A percentile compares a stretch with the other conserved stretches of the same genome.
Conservation (phyloP, 805 yeast genomes). For the Ogataea dorogensis region DNA sequence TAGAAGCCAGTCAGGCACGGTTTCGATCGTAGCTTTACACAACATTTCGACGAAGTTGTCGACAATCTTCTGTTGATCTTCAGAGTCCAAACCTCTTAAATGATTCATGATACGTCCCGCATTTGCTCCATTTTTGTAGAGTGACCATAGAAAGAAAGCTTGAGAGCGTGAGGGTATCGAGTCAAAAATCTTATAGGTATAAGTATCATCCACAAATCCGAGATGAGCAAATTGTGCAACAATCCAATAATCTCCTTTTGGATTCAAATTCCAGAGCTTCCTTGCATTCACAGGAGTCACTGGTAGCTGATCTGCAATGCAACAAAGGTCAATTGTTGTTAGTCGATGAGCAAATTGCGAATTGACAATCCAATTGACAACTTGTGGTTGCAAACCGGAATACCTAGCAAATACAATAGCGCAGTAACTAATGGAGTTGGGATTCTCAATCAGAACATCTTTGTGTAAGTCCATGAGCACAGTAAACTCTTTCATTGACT, state of each 20-base stretch:
- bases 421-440: slow-evolving; percentile 1
- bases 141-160: neutral
- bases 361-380: neutral
- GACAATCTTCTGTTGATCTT: too few species aligned
- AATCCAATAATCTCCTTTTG: slow-evolving; percentile 1
- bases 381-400: neutral
- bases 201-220: neutral
- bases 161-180: neutral
- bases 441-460: neutral
- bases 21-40: too few species aligned
- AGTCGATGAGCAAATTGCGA: neutral
- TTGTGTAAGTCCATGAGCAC: neutral
- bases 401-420: neutral
- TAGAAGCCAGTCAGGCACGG: too few species aligned
- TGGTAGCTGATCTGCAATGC: slow-evolving; percentile 1
- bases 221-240: slow-evolving; percentile 3
- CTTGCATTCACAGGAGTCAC: neutral
- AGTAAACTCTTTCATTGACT: neutral
- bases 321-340: slow-evolving; percentile 3
- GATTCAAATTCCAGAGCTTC: neutral
- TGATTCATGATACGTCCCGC: too few species aligned
- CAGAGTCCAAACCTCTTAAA: too few species aligned
- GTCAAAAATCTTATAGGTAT: neutral
- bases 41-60: too few species aligned
- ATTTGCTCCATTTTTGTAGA: neutral